A percentile compares a stretch with the other conserved stretches of the same genome.
Evolutionary conservation across 129 eudicot genomes (phyloP).

Genomic region (Mikania micrantha): DNA sequence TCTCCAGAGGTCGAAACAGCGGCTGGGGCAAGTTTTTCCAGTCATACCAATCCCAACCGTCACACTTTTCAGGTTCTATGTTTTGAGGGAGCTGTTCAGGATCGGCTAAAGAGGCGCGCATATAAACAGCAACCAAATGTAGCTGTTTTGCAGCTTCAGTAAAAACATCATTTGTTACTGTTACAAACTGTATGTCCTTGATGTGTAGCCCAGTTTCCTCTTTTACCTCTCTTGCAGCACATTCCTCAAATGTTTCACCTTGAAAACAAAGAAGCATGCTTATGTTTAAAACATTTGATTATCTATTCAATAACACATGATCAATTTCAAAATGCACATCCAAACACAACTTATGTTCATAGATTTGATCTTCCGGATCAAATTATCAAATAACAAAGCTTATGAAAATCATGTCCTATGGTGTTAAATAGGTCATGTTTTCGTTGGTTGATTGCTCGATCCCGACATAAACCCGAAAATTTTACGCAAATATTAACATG

Average conservation of each 20-base stretch:
- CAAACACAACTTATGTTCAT: background rate
- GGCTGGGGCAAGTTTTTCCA: conserved; percentile 70
- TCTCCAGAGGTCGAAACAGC: conserved; percentile 55
- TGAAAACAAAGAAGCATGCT: background rate
- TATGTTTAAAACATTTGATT: background rate
- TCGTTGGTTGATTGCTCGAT: too few relatives aligned
- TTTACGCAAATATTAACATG: background rate
- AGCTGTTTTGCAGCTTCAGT: conserved; percentile 35
- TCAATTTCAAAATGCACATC: background rate
- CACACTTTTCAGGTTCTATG: conserved; percentile 85
- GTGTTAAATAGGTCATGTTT: background rate
- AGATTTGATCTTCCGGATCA: background rate
- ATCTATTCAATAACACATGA: background rate
- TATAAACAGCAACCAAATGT: conserved; percentile 50
- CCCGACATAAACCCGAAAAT: background rate
- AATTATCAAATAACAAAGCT: too few relatives aligned
- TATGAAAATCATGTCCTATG: background rate
- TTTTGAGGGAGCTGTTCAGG: conserved; percentile 48
- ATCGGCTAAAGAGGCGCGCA: conserved; percentile 55
- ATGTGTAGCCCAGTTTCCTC: conserved; percentile 78
- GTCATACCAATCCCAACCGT: conserved; percentile 90
- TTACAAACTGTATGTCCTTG: conserved; percentile 38
- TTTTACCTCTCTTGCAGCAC: conserved; percentile 88
- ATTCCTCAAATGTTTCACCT: conserved; percentile 92
- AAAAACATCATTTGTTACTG: conserved; percentile 49